phyloP scores from a whole-genome alignment of 371 early-diverging fungal species.

The Cokeromyces recurvatus region DNA sequence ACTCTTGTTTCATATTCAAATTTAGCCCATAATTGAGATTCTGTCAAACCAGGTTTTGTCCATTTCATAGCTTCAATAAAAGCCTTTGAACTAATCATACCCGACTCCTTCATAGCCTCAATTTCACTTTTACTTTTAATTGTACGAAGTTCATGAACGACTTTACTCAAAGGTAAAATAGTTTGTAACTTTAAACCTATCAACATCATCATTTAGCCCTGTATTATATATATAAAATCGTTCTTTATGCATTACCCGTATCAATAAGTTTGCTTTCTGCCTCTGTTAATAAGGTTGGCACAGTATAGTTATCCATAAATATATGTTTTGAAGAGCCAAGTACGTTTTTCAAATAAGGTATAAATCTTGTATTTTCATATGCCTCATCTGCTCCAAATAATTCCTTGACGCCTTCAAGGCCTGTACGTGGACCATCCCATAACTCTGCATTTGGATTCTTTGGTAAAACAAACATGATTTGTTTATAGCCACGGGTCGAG shows the following conservation, averaged over 20 bases:
- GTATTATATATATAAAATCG: no score
- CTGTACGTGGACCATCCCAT: conserved; percentile 93
- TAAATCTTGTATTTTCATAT: conserved; percentile 33
- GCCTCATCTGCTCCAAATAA: conserved; percentile 86
- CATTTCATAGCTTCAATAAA: conserved; percentile 71
- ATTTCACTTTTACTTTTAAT: conserved; percentile 77
- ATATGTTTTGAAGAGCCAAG: conserved; percentile 23
- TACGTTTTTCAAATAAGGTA: conserved; percentile 18
- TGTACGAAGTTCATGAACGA: conserved; percentile 71
- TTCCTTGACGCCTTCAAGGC: conserved; percentile 71
- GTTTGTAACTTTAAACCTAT: conserved; percentile 28
- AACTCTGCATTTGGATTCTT: conserved; percentile 69
- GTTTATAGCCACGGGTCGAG: conserved; percentile 69
- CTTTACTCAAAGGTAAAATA: conserved; percentile 51
- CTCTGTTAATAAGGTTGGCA: conserved; percentile 24
- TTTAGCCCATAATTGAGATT: conserved; percentile 74
- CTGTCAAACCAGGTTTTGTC: conserved; percentile 67
- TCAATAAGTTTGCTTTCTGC: conserved; percentile 24
- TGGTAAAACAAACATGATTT: conserved; percentile 83
- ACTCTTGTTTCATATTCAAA: conserved; percentile 73
- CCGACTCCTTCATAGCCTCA: conserved; percentile 74
- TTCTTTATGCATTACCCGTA: no score
- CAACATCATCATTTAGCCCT: no score
- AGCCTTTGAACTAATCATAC: conserved; percentile 72
- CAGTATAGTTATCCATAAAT: conserved; percentile 32